These are phyloP conservation scores for Dioscorea zingiberensis DNA, from an alignment of 106 monocot species.

Conservation along the genomic window DNA sequence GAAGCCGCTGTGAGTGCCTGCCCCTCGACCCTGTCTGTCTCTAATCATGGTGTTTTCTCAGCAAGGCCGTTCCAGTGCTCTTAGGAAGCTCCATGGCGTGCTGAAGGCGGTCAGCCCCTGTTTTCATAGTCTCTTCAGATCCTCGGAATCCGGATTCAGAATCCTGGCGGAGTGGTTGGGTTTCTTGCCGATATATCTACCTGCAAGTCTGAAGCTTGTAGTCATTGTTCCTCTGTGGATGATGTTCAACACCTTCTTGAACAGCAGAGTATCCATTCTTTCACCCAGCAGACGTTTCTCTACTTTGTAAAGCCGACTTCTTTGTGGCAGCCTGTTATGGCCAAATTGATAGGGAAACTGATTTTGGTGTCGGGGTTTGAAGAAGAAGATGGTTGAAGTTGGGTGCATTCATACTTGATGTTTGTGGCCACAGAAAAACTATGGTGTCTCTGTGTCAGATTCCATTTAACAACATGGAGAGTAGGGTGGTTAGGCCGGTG, in stretches of 20 bases:
- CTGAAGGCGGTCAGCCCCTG: constrained; percentile 43
- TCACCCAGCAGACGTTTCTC: constrained; percentile 24
- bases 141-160: background rate
- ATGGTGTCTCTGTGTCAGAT: constrained; percentile 17
- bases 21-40: too few relatives aligned
- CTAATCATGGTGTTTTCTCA: background rate
- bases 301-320: constrained; percentile 50
- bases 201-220: constrained; percentile 26
- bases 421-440: constrained; percentile 39
- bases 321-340: constrained; percentile 52
- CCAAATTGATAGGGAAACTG: constrained; percentile 45
- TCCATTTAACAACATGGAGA: background rate
- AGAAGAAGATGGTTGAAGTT: constrained; percentile 56
- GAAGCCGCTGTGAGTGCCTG: too few relatives aligned
- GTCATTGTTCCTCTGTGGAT: background rate
- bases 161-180: constrained; percentile 22
- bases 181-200: constrained; percentile 45
- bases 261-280: too few relatives aligned
- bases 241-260: constrained; percentile 5
- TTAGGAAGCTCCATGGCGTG: constrained; percentile 15
- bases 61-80: background rate
- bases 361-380: constrained; percentile 52
- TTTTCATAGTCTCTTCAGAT: constrained; percentile 35
- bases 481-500: background rate
- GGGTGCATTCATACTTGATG: constrained; percentile 40